A percentile compares a stretch with the other conserved stretches of the same genome.
phyloP scores from a whole-genome alignment of 192 early-diverging fungal species.

The Fimicolochytrium jonesii region DNA sequence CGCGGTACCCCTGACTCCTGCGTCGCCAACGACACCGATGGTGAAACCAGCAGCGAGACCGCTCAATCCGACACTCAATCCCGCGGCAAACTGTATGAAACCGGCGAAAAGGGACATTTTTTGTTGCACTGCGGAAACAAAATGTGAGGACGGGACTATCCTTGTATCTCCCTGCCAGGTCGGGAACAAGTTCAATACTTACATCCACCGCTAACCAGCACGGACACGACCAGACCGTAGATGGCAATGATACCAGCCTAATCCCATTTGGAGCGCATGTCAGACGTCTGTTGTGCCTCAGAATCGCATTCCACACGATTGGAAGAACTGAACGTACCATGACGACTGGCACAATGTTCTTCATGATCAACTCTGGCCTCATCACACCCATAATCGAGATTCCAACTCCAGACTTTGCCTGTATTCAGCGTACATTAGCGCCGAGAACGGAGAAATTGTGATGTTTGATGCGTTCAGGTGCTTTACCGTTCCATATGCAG shows the following conservation, averaged over 20 bases:
- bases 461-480: too few species aligned
- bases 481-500: constrained; percentile 98
- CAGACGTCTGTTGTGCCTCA: too few species aligned
- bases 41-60: constrained; percentile 95
- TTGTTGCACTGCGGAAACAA: constrained; percentile 21
- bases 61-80: constrained; percentile 83
- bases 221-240: constrained; percentile 97
- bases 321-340: too few species aligned
- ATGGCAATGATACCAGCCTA: constrained; percentile 94
- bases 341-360: constrained; percentile 76
- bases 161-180: too few species aligned
- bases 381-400: constrained; percentile 94
- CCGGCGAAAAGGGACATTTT: constrained; percentile 59
- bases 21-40: constrained; percentile 95
- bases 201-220: constrained; percentile 79
- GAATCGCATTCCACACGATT: too few species aligned
- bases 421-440: too few species aligned
- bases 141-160: too few species aligned
- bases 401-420: constrained; percentile 94
- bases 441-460: too few species aligned
- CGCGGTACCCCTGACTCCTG: constrained; percentile 84
- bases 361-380: constrained; percentile 76
- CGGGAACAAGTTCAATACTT: constrained; percentile 40
- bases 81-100: constrained; percentile 90
- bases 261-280: too few species aligned